Evolutionary conservation across 163 green algal species (phyloP), one percentile per base, ranked within the genome.

Genomic region (Scenedesmus sp.): DNA sequence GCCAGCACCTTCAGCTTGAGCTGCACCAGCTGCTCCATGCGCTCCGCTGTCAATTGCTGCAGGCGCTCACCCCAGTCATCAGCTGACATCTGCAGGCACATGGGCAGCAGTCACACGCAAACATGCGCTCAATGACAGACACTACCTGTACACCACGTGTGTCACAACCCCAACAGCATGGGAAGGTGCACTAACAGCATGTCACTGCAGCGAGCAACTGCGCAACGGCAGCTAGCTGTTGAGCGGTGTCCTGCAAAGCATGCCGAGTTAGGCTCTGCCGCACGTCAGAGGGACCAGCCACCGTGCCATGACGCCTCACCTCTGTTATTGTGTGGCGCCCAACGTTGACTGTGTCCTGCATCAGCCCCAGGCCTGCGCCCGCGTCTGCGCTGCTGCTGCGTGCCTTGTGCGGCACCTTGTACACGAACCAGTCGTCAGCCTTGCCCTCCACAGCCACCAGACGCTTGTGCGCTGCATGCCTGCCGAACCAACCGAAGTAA

Each of bases 341-440:
- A 13, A 93, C 84, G 85, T 82, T 93, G 20, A 93, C 90, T 18
- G 88, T 92, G 20, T 87, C 90, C 86, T 60, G 86, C 67, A 57
- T 67, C 67, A 26, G 46, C 66, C n/a, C 16, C 52, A 59, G 59
- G n/a, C 59, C 34, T n/a, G 73, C 23, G 9, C 62, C 20, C 59
- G 57, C 46, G 62, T 10, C 79, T 62, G 76, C 55, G 16, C 18
- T 82, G 20, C 64, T n/a, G 34, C 83, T 20, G 3, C 56, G 26
- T 67, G 26, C 34, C 34, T 26, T 4, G 15, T 67, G 57, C 6
- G 70, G 67, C 20, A 89, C 46, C 20, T 82, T 86, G 82, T 92
- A 87, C 60, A 91, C 76, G 54, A 84, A 88, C 76, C 79, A 89
- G 62, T 86, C 82, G 18, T 85, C 56, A 15, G 13, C 6, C 23